A percentile compares a stretch with the other conserved stretches of the same genome.
phyloP scores from a whole-genome alignment of 1,284 basidiomycete species.

The Crucibulum cyathiforme region DNA sequence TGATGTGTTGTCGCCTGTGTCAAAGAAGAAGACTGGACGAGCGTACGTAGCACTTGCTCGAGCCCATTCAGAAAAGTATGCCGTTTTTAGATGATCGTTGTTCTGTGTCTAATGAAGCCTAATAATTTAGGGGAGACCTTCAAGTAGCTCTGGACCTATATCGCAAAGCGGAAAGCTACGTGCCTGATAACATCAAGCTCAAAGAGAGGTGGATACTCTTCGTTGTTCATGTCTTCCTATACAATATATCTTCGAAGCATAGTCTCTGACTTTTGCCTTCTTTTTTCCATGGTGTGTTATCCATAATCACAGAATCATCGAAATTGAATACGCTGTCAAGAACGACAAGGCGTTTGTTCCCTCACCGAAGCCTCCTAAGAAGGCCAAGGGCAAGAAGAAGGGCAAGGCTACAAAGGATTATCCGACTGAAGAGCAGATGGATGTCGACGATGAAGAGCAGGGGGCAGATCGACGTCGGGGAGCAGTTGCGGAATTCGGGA shows the following conservation, averaged over 20 bases:
- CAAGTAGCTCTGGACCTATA: conserved; percentile 76
- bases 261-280: conserved; percentile 40
- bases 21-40: conserved; percentile 76
- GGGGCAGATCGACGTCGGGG: conserved; percentile 13
- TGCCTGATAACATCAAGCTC: conserved; percentile 78
- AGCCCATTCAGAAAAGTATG: conserved; percentile 78
- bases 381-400: conserved; percentile 34
- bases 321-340: conserved; percentile 75
- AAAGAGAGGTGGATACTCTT: conserved; percentile 82
- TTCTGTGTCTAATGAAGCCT: conserved; percentile 8
- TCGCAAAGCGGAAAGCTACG: conserved; percentile 75
- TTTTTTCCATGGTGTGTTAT: conserved; percentile 12
- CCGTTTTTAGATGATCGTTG: conserved; percentile 1
- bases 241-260: conserved; percentile 47
- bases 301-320: conserved; percentile 63
- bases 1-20: conserved; percentile 68
- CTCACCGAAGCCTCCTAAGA: conserved; percentile 60
- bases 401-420: conserved; percentile 15
- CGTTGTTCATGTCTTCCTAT: conserved; percentile 61
- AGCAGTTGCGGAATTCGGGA: conserved; percentile 37
- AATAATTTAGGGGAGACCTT: conserved; percentile 64
- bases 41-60: conserved; percentile 78
- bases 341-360: conserved; percentile 63
- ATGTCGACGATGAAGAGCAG: conserved; percentile 29
- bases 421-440: conserved; percentile 28